Percentiles rank a stretch among this genome's conserved stretches.
Evolutionary conservation across 2,329 filamentous ascomycete genomes (phyloP).

Genomic region (Neopestalotiopsis rosae): DNA sequence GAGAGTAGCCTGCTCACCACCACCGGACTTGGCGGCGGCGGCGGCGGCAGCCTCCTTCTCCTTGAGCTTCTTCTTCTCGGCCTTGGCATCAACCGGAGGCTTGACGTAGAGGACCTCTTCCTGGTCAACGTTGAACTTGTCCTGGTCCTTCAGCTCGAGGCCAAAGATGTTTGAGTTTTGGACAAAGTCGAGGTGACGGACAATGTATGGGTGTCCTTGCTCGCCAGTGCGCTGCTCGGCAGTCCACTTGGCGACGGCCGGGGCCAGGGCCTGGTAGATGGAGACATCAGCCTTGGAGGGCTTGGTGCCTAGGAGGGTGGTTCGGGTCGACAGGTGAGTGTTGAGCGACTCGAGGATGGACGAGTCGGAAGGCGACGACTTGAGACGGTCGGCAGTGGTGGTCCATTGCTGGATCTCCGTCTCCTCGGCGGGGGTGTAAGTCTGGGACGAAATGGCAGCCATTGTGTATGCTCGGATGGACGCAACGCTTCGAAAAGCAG

Average conservation of each 20-base stretch:
- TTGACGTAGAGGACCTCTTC: slow-evolving; percentile 86
- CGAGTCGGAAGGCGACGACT: slow-evolving; percentile 63
- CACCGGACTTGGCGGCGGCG: slow-evolving; percentile 48
- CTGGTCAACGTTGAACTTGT: slow-evolving; percentile 80
- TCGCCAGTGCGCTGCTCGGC: slow-evolving; percentile 88
- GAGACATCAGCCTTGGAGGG: slow-evolving; percentile 87
- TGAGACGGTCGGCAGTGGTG: slow-evolving; percentile 75
- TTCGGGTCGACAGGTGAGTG: slow-evolving; percentile 83
- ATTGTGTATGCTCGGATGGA: slow-evolving; percentile 59
- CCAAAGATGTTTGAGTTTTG: slow-evolving; percentile 83
- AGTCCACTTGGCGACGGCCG: slow-evolving; percentile 79
- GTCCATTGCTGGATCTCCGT: slow-evolving; percentile 91
- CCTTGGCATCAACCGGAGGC: slow-evolving; percentile 87
- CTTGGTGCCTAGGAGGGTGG: slow-evolving; percentile 88
- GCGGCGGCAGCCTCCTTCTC: slow-evolving; percentile 85
- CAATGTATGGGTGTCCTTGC: slow-evolving; percentile 87
- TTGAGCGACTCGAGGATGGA: slow-evolving; percentile 82
- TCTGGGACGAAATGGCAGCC: slow-evolving; percentile 67
- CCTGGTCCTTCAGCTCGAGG: slow-evolving; percentile 69
- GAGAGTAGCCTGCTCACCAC: slow-evolving; percentile 51
- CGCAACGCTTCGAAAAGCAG: slow-evolving; percentile 41
- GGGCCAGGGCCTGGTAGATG: slow-evolving; percentile 79
- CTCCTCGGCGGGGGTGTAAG: slow-evolving; percentile 80
- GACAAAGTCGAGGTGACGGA: slow-evolving; percentile 91
- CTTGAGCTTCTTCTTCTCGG: slow-evolving; percentile 95